Conservation (phyloP, 352 stramenopile species). For the Pythium phragmitis region DNA sequence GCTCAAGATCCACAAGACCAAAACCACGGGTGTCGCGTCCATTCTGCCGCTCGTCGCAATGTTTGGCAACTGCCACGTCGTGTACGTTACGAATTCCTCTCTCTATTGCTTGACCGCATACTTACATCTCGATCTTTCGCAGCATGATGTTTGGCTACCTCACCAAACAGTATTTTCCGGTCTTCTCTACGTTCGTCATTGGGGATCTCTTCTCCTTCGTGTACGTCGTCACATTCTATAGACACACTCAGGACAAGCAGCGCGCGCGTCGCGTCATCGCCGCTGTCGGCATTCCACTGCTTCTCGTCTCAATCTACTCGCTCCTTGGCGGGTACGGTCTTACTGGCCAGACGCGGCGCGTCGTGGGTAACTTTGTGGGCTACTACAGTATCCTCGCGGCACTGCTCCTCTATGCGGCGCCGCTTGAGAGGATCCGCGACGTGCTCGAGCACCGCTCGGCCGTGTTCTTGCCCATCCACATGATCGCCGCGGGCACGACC, state of each 20-base stretch:
- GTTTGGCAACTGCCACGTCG: slow-evolving; percentile 42
- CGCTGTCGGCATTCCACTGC: slow-evolving; percentile 27
- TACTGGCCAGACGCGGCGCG: slow-evolving; percentile 33
- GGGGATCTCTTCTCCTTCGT: slow-evolving; percentile 35
- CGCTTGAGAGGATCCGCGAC: slow-evolving; percentile 33
- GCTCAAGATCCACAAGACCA: slow-evolving; percentile 34
- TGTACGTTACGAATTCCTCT: slow-evolving; percentile 4
- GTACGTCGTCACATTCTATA: slow-evolving; percentile 56
- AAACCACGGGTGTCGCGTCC: slow-evolving; percentile 38
- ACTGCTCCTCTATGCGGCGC: slow-evolving; percentile 49
- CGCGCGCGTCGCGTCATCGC: no score
- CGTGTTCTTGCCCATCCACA: not conserved
- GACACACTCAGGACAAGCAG: slow-evolving; percentile 24
- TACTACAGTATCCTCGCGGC: slow-evolving; percentile 30
- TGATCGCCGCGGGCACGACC: slow-evolving; percentile 47
- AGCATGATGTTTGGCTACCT: slow-evolving; percentile 51
- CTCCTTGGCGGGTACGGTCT: slow-evolving; percentile 35
- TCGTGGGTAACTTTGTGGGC: slow-evolving; percentile 36
- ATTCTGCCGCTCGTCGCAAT: slow-evolving; percentile 50
- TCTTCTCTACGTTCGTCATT: slow-evolving; percentile 46
- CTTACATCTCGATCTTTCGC: not conserved
- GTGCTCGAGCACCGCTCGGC: slow-evolving; percentile 29
- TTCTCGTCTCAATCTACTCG: slow-evolving; percentile 39
- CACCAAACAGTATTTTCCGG: slow-evolving; percentile 38
- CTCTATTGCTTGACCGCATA: not conserved